phyloP scores from a whole-genome alignment of 345 rosid species.

The Citrus maxima region DNA sequence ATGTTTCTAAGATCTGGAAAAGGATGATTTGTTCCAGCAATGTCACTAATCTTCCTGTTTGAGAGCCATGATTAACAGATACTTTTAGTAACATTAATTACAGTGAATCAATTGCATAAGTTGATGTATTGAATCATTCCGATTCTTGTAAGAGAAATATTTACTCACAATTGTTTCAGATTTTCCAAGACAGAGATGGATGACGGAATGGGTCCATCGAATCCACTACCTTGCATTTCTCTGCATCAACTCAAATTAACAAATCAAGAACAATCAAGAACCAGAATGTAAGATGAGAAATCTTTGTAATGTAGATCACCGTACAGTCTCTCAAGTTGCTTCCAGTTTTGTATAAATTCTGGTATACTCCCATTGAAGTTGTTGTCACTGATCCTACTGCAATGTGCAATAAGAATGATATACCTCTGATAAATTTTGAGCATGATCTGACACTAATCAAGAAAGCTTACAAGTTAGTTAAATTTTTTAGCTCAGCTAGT shows the following conservation, averaged over 20 bases:
- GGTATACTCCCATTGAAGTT: conserved; percentile 59
- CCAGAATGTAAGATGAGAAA: background rate
- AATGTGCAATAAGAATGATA: conserved; percentile 13
- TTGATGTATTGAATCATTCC: background rate
- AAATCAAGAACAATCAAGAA: background rate
- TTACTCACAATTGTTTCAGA: conserved; percentile 18
- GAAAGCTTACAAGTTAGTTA: conserved; percentile 45
- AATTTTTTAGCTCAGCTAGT: conserved; percentile 38
- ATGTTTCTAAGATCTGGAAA: conserved; percentile 24
- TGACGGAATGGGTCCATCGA: conserved; percentile 31
- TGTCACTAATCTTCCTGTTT: conserved; percentile 31
- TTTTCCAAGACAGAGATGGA: conserved; percentile 29
- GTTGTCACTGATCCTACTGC: conserved; percentile 66
- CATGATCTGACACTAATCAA: background rate
- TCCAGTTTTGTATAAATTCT: conserved; percentile 49
- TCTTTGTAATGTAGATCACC: conserved; percentile 13
- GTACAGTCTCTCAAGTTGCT: conserved; percentile 45
- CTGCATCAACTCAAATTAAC: conserved; percentile 21
- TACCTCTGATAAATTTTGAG: background rate
- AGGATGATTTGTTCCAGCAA: conserved; percentile 19
- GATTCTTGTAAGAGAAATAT: background rate
- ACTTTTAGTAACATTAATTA: background rate
- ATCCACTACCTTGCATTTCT: conserved; percentile 39
- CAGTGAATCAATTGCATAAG: background rate
- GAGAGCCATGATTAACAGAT: background rate